Conservation (phyloP, 176 grass and related monocot species). For the Aegilops speltoides region DNA sequence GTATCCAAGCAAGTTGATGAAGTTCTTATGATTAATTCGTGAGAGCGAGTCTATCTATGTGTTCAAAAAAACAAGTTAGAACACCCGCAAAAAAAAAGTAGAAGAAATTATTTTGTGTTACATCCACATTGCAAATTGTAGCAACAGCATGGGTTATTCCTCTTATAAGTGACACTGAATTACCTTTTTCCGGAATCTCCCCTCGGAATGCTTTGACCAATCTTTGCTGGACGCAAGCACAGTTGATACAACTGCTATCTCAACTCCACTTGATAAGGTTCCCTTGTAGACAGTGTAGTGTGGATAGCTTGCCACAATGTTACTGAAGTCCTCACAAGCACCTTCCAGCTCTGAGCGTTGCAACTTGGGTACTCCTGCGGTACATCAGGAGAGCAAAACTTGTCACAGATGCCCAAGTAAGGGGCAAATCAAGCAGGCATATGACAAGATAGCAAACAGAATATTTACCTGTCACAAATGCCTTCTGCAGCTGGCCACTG, state of each 20-base stretch:
- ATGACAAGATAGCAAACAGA: constrained; percentile 8
- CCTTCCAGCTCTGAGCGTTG: constrained; percentile 72
- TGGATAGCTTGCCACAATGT: constrained; percentile 72
- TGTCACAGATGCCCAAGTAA: background rate
- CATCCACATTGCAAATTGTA: constrained; percentile 12
- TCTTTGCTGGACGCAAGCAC: constrained; percentile 58
- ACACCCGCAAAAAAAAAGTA: constrained; percentile 4
- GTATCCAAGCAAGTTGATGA: constrained; percentile 90
- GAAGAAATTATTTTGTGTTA: constrained; percentile 30
- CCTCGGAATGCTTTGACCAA: constrained; percentile 83
- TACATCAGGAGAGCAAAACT: constrained; percentile 9
- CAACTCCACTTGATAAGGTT: constrained; percentile 92
- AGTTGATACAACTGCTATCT: constrained; percentile 93
- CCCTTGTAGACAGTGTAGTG: constrained; percentile 89
- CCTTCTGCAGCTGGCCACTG: constrained; percentile 97
- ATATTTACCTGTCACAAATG: constrained; percentile 88
- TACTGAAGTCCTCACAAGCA: constrained; percentile 99
- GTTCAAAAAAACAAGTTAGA: constrained; percentile 35
- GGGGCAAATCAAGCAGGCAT: constrained; percentile 17
- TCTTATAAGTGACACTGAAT: constrained; percentile 13
- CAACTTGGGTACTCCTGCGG: constrained; percentile 91
- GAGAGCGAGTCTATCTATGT: constrained; percentile 87
- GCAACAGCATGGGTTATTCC: background rate
- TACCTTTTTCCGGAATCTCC: constrained; percentile 91
- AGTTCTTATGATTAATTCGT: constrained; percentile 98